phyloP scores from a whole-genome alignment of 345 rosid genomes.

The Camelina hispida region DNA sequence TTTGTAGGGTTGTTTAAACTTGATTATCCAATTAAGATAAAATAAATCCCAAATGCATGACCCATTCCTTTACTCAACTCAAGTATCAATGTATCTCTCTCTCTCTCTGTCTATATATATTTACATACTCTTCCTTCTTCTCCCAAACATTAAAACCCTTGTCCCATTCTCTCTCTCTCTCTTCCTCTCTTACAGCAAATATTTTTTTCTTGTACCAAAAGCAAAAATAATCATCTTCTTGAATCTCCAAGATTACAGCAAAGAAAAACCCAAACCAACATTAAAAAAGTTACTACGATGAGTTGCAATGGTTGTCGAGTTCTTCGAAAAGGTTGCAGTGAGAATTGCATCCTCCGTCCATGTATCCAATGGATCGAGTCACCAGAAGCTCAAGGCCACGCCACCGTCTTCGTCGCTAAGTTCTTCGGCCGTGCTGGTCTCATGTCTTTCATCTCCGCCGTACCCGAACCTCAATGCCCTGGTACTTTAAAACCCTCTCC shows the following conservation, averaged over 20 bases:
- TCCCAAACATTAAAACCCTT: constrained; percentile 31
- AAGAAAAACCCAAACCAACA: background rate
- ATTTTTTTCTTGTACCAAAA: constrained; percentile 34
- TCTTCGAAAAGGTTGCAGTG: constrained; percentile 87
- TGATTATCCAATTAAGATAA: constrained; percentile 20
- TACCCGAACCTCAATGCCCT: constrained; percentile 63
- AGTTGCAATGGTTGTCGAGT: constrained; percentile 92
- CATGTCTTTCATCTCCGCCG: constrained; percentile 75
- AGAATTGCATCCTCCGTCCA: constrained; percentile 72
- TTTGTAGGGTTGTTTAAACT: constrained; percentile 20
- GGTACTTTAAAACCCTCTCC: constrained; percentile 41
- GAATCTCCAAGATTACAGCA: constrained; percentile 29
- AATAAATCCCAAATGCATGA: constrained; percentile 18
- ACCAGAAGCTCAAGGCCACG: constrained; percentile 78
- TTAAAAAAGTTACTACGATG: constrained; percentile 59
- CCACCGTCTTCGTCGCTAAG: constrained; percentile 85
- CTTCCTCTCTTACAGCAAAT: constrained; percentile 5
- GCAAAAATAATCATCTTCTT: constrained; percentile 10
- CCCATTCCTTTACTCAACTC: constrained; percentile 36
- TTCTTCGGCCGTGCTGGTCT: constrained; percentile 96
- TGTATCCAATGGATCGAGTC: constrained; percentile 65
- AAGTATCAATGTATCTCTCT: constrained; percentile 22
- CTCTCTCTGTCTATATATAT: constrained; percentile 3
- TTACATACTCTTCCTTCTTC: constrained; percentile 16
- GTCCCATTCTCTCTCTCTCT: constrained; percentile 8